Evolutionary conservation across 1,139 yeast genomes (phyloP), one percentile per base, ranked within the genome.

Genomic region (Diutina sp.): DNA sequence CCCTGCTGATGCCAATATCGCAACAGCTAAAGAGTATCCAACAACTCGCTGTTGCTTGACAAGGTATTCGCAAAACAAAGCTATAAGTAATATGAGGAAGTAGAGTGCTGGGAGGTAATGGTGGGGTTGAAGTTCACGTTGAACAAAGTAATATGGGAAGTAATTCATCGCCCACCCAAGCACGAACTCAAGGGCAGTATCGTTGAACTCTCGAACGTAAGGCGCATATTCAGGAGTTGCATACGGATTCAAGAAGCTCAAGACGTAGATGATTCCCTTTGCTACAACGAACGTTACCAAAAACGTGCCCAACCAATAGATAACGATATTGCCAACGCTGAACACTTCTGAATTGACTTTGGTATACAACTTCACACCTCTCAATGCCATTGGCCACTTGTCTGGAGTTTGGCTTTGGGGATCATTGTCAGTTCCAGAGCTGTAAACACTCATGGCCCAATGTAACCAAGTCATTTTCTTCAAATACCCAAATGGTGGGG

Each of bases 51-150:
- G 62, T 56, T 61, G 64, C 6, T 63, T 55, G 7, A 65, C 59
- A 55, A 70, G 72, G 58, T 67, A 69, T 56, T 74, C 76, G 30
- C 68, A 59, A 58, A 63, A 71, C 57, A 71, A 73, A 2, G 72
- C 65, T 16, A 69, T 55, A 46, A 69, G 61, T 58, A 76, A 61
- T n/a, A 73, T 67, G 28, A 67, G 61, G 58, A 76, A 73, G 59
- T 67, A 71, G 30, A 74, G 64, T 16, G 76, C 65, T 14, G 72
- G 69, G 59, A 73, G 65, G 62, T 76, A 76, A 61, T 75, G 78
- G 58, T 74, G 78, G 54, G 70, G 63, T 58, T 70, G 72, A 52
- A 73, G 61, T 56, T 72, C 72, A 56, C 77, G 63, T 14, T 63
- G 55, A 69, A 73, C 65, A 56, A 58, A 57, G 61, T 71, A 69